phyloP scores from a whole-genome alignment of 163 green algal species.

The Scenedesmus sp. region DNA sequence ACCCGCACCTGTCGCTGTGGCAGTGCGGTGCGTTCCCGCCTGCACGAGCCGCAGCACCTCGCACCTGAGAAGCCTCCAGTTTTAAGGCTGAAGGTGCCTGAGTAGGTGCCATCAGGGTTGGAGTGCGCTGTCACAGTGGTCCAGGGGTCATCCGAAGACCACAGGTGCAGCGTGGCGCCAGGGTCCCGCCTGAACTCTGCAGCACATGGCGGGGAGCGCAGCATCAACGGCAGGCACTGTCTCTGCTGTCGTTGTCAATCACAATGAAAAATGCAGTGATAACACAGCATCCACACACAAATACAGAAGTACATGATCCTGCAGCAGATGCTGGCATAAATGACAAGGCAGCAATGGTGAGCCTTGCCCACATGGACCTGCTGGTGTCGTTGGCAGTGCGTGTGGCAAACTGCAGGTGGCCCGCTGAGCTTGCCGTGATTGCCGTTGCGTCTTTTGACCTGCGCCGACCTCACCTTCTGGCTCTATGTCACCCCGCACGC shows the following conservation, averaged over 20 bases:
- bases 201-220: not conserved
- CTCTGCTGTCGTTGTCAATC: not conserved
- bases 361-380: too few species aligned
- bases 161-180: slow-evolving; percentile 67
- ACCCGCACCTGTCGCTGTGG: not conserved
- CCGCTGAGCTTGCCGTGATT: too few species aligned
- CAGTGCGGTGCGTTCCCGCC: not conserved
- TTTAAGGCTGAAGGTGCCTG: slow-evolving; percentile 61
- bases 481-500: slow-evolving; percentile 50
- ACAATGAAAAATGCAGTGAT: too few species aligned
- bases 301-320: too few species aligned
- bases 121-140: slow-evolving; percentile 67
- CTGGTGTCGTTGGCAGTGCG: too few species aligned
- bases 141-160: slow-evolving; percentile 60
- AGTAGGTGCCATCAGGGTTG: slow-evolving; percentile 69
- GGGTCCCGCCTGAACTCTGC: slow-evolving; percentile 59
- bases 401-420: not conserved
- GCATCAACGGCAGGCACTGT: not conserved
- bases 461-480: slow-evolving; percentile 51
- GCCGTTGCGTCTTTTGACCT: too few species aligned
- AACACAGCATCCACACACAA: too few species aligned
- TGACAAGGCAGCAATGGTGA: not conserved
- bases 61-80: slow-evolving; percentile 45
- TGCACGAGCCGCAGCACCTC: not conserved
- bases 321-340: not conserved